Base-by-base conservation (phyloP, 225 moss, liverwort and hornwort genomes). In the Asterella californica region DNA sequence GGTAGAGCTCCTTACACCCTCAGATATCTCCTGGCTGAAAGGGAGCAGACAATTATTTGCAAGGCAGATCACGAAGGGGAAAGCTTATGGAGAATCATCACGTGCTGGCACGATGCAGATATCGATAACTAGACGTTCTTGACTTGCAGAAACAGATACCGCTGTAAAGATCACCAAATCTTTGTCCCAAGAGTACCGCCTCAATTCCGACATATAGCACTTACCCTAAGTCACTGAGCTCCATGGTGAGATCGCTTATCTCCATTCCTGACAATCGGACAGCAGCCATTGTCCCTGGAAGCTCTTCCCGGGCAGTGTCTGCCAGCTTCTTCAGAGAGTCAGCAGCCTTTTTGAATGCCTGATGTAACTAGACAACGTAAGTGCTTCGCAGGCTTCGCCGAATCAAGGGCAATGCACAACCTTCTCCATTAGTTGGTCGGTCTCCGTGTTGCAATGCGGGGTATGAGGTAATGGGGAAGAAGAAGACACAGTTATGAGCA, bases 181-280 rank as follows among this genome's bases (percentile, higher is more conserved):
- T 17, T 25, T 9, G 25, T 8, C 25, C n/a, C n/a, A 73, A 73
- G 4, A 5, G 37, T 48, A 12, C 12, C n/a, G 27, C 5, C 27
- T 72, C 47, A 72, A 48, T 37, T 63, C 10, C 9, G 15, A 46
- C 46, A 53, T 19, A 33, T 18, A 90, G 33, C 81, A 42, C 42
- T 42, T 42, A 99, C 95, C 97, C 97, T 69, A 99, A 85, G 78
- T 99, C 97, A 81, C 93, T 94, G 19, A 99, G 93, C 86, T 99
- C 97, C 97, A 99, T 99, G 6, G 97, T 95, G 61, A 99, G 93
- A 82, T 99, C 97, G 79, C 94, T 99, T 66, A 99, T 99, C 83
- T 99, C 97, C 97, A 99, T 93, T 79, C 97, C 97, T 67, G 97
- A 99, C 80, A 99, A 85, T 81, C 97, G 89, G 61, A 99, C 88